phyloP scores from a whole-genome alignment of 495 filamentous ascomycete species.

The Terfezia boudieri region DNA sequence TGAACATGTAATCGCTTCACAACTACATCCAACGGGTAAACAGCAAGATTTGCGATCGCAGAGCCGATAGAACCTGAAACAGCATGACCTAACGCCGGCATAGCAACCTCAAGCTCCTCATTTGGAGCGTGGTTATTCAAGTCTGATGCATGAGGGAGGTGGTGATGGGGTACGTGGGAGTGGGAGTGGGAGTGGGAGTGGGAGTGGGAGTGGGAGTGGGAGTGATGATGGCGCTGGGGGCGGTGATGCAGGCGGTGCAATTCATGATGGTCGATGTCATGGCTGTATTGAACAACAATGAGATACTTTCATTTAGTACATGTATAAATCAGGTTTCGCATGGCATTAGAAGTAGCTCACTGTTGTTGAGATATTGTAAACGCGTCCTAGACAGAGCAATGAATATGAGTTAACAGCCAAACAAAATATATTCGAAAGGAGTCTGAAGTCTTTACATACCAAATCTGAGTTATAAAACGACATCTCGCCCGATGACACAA shows the following conservation, averaged over 20 bases:
- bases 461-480: background rate
- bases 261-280: background rate
- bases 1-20: conserved; percentile 72
- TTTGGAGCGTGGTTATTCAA: background rate
- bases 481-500: background rate
- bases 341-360: background rate
- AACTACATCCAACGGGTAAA: conserved; percentile 71
- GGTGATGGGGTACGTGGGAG: background rate
- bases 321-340: too few species aligned
- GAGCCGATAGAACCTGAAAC: conserved; percentile 57
- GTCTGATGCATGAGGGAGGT: background rate
- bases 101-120: conserved; percentile 18
- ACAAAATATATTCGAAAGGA: too few species aligned
- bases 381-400: background rate
- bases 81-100: conserved; percentile 80
- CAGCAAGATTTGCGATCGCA: conserved; percentile 53
- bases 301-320: too few species aligned
- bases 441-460: background rate
- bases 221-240: background rate
- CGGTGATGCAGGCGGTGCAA: background rate
- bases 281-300: background rate
- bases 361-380: background rate
- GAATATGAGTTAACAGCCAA: too few species aligned
- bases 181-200: background rate
- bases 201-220: background rate